A percentile compares a stretch with the other conserved stretches of the same genome.
phyloP scores from a whole-genome alignment of 257 asterid genomes.

The Phtheirospermum japonicum region DNA sequence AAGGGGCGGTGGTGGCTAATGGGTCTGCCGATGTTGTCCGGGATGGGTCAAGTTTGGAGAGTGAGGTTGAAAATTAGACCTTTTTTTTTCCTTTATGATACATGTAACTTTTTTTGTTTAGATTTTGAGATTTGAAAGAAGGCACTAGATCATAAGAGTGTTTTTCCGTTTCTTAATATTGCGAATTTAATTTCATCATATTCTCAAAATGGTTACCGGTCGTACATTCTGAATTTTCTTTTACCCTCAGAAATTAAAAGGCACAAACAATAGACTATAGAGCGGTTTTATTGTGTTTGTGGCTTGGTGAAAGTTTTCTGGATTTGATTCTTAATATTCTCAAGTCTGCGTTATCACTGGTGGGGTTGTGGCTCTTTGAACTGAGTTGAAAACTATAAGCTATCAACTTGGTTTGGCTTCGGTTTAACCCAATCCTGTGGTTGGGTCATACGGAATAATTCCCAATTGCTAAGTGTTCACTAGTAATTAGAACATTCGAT shows the following conservation, averaged over 20 bases:
- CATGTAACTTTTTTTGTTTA: not conserved
- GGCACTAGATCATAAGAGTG: slow-evolving; percentile 25
- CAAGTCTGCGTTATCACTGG: too few relatives aligned
- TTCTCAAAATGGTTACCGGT: not conserved
- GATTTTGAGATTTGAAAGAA: not conserved
- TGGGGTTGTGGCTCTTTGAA: too few relatives aligned
- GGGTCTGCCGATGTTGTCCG: slow-evolving; percentile 50
- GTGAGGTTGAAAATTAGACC: slow-evolving; percentile 46
- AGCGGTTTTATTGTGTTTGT: not conserved
- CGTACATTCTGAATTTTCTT: not conserved
- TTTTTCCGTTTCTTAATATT: not conserved
- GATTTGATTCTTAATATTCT: not conserved
- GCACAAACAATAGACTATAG: too few relatives aligned
- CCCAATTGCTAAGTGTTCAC: too few relatives aligned
- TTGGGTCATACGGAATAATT: too few relatives aligned
- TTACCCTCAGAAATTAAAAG: not conserved
- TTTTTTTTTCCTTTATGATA: slow-evolving; percentile 4
- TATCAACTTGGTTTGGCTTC: not conserved
- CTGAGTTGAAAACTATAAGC: too few relatives aligned
- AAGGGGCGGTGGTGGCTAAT: slow-evolving; percentile 39
- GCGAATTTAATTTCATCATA: slow-evolving; percentile 4
- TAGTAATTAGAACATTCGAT: too few relatives aligned
- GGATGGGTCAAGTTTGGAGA: slow-evolving; percentile 51
- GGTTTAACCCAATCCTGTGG: not conserved
- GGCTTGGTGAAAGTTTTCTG: not conserved